Evolutionary conservation across 148 eudicot genomes (phyloP).

Genomic region (Vaccinium macrocarpon): DNA sequence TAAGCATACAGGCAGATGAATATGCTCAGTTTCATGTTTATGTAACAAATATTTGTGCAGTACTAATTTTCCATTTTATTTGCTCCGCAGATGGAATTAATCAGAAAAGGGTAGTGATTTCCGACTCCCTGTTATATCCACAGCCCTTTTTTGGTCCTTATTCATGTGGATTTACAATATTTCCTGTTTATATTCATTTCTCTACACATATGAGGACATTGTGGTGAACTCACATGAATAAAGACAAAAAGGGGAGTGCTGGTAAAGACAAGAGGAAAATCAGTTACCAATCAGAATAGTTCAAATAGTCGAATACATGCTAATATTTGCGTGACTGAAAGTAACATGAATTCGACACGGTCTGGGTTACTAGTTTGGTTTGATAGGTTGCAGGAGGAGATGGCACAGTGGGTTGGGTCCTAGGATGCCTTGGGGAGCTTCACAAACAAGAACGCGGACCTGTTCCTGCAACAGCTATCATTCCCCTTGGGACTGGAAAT

Average conservation of each 20-base stretch:
- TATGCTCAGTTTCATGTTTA: constrained; percentile 4
- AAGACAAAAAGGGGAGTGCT: too few species aligned
- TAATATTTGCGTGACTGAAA: background rate
- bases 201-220: too few species aligned
- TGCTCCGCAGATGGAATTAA: too few species aligned
- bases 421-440: constrained; percentile 92
- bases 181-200: too few species aligned
- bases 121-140: too few species aligned
- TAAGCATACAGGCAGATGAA: constrained; percentile 23
- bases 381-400: constrained; percentile 98
- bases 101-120: too few species aligned
- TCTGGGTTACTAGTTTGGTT: constrained; percentile 1
- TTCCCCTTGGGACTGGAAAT: constrained; percentile 98
- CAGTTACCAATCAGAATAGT: too few species aligned
- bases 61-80: background rate
- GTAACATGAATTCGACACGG: background rate
- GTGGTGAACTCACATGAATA: too few species aligned
- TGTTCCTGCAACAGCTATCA: constrained; percentile 85
- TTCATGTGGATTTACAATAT: too few species aligned
- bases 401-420: constrained; percentile 97
- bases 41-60: background rate
- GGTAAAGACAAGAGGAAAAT: too few species aligned
- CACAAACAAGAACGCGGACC: constrained; percentile 65
- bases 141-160: too few species aligned
- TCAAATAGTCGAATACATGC: background rate